Evolutionary conservation across 805 yeast genomes (phyloP).

Genomic region (Spencermartinsiella europaea): DNA sequence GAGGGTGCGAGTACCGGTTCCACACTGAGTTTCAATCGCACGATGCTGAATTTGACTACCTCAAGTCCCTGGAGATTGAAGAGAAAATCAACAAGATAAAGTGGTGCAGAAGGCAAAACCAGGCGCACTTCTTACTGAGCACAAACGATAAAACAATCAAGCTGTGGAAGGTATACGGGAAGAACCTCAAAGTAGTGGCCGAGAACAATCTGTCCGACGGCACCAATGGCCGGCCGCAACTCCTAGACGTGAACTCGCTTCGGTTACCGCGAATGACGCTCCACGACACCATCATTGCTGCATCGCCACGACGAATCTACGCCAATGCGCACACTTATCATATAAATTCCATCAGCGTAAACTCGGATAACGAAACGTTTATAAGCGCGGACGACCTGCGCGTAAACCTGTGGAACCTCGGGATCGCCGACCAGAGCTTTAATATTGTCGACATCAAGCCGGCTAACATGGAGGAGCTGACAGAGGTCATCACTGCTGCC

Average conservation of each 20-base stretch:
- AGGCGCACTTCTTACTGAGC: conserved; percentile 82
- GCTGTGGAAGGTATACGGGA: conserved; percentile 93
- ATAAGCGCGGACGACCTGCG: conserved; percentile 90
- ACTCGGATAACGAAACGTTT: conserved; percentile 94
- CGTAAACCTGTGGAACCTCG: conserved; percentile 91
- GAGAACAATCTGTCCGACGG: conserved; percentile 75
- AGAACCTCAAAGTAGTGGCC: conserved; percentile 83
- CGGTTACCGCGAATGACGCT: conserved; percentile 83
- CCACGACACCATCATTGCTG: conserved; percentile 93
- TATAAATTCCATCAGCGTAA: conserved; percentile 90
- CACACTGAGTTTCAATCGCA: conserved; percentile 97
- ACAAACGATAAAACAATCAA: conserved; percentile 98
- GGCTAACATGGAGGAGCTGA: conserved; percentile 95
- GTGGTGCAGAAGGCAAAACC: conserved; percentile 87
- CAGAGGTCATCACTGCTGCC: conserved; percentile 95
- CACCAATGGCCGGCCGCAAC: conserved; percentile 22
- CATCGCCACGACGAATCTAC: conserved; percentile 86
- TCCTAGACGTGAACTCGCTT: conserved; percentile 38
- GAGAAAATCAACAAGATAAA: conserved; percentile 97
- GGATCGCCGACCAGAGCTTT: conserved; percentile 90
- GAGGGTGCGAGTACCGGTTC: conserved; percentile 86
- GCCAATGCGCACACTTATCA: conserved; percentile 98
- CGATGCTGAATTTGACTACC: conserved; percentile 97
- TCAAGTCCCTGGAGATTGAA: conserved; percentile 93
- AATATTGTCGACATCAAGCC: conserved; percentile 98